Evolutionary conservation across 768 basidiomycete species (phyloP).

Genomic region (Rickenella mellea): DNA sequence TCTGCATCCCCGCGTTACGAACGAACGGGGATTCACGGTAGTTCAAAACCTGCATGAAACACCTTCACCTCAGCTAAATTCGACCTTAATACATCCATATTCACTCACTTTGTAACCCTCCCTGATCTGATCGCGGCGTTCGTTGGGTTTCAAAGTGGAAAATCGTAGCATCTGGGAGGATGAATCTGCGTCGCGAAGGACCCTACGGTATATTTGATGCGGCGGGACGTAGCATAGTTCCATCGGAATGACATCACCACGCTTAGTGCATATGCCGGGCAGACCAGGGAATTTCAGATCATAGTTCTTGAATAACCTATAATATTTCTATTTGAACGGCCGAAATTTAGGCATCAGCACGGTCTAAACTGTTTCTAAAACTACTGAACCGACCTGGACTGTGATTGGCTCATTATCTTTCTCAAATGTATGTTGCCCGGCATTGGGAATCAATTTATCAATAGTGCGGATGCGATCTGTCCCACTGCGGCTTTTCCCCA

Average conservation of each 20-base stretch:
- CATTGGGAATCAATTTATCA: conserved; percentile 24
- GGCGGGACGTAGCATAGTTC: conserved; percentile 37
- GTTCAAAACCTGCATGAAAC: not conserved
- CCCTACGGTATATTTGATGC: conserved; percentile 40
- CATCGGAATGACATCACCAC: conserved; percentile 34
- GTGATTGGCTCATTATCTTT: conserved; percentile 24
- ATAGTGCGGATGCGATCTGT: conserved; percentile 14
- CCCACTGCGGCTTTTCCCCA: not conserved
- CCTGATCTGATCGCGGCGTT: conserved; percentile 29
- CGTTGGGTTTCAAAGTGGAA: conserved; percentile 34
- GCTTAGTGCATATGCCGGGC: conserved; percentile 29
- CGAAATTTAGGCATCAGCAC: not conserved
- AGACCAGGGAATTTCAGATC: conserved; percentile 23
- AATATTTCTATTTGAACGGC: conserved; percentile 29
- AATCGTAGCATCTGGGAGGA: conserved; percentile 35
- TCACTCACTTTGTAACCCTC: conserved; percentile 11
- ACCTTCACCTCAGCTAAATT: not conserved
- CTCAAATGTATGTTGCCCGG: conserved; percentile 32
- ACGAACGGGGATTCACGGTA: not conserved
- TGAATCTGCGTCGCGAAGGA: conserved; percentile 28
- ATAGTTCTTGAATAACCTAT: conserved; percentile 22
- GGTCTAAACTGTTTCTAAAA: conserved; percentile 1
- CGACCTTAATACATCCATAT: not conserved
- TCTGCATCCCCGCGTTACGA: not conserved
- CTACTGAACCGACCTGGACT: conserved; percentile 24